phyloP scores from a whole-genome alignment of 129 eudicot species.

The Silybum marianum region DNA sequence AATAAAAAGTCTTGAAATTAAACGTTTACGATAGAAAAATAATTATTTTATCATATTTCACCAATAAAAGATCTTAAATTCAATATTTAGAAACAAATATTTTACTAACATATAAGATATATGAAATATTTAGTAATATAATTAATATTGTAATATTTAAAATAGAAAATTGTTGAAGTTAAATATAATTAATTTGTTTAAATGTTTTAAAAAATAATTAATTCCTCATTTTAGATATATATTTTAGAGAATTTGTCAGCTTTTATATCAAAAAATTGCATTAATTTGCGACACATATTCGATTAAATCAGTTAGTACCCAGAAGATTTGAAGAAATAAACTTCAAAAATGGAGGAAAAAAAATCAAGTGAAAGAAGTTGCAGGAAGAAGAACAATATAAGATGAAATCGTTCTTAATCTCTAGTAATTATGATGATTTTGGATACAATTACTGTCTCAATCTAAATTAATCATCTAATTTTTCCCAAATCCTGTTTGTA shows the following conservation, averaged over 20 bases:
- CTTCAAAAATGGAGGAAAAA: neutral
- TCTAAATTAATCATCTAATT: slow-evolving; percentile 21
- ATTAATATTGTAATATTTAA: no score
- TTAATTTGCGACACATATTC: neutral
- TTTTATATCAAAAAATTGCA: neutral
- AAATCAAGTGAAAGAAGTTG: neutral
- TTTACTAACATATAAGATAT: no score
- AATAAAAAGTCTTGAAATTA: no score
- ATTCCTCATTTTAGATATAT: no score
- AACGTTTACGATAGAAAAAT: no score
- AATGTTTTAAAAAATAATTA: no score
- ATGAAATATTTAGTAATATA: neutral
- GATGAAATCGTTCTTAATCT: neutral
- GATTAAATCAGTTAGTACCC: neutral
- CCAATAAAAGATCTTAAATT: no score
- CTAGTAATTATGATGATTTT: slow-evolving; percentile 14
- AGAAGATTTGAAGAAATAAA: neutral
- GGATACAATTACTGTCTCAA: slow-evolving; percentile 14
- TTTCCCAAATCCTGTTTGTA: slow-evolving; percentile 13
- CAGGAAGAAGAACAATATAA: neutral
- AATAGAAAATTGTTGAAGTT: no score
- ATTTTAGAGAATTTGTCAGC: no score
- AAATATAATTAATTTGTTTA: no score
- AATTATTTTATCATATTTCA: no score
- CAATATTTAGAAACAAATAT: no score